These are phyloP conservation scores for Nigrospora sphaerica DNA, from an alignment of 2,329 filamentous ascomycete genomes.

Conservation along the genomic window DNA sequence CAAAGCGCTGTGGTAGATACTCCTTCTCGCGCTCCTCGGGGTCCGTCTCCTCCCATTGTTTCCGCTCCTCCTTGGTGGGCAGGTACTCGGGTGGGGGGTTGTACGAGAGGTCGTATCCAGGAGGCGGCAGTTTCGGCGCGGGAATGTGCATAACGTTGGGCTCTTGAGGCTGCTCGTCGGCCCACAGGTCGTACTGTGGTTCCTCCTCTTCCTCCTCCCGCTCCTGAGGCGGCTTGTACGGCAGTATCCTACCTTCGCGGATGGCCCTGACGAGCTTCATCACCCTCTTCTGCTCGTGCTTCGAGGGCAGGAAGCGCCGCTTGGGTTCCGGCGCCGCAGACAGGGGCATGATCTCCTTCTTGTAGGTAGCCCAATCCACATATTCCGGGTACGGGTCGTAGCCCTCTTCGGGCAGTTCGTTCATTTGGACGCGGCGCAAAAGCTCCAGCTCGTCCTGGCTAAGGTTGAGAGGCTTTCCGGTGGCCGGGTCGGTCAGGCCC, in stretches of 20 bases:
- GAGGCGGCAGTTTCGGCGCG: constrained; percentile 86
- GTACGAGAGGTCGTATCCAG: constrained; percentile 92
- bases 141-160: constrained; percentile 92
- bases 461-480: constrained; percentile 85
- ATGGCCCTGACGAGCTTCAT: constrained; percentile 98
- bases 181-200: constrained; percentile 85
- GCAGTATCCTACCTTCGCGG: constrained; percentile 85
- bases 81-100: constrained; percentile 94
- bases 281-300: constrained; percentile 90
- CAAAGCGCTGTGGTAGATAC: constrained; percentile 76
- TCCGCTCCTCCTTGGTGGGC: constrained; percentile 75
- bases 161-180: constrained; percentile 75
- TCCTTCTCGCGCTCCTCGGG: constrained; percentile 88
- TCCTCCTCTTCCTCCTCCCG: constrained; percentile 63
- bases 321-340: constrained; percentile 95
- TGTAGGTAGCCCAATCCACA: constrained; percentile 88
- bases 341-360: constrained; percentile 88
- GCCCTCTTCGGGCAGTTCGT: constrained; percentile 78
- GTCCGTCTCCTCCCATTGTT: constrained; percentile 77
- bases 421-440: constrained; percentile 79
- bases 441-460: constrained; percentile 85
- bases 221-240: constrained; percentile 71
- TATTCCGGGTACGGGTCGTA: constrained; percentile 92
- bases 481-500: constrained; percentile 85
- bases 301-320: constrained; percentile 89